Percentiles rank a stretch among this genome's conserved stretches.
phyloP scores from a whole-genome alignment of 345 rosid species.

The Camelina sativa region DNA sequence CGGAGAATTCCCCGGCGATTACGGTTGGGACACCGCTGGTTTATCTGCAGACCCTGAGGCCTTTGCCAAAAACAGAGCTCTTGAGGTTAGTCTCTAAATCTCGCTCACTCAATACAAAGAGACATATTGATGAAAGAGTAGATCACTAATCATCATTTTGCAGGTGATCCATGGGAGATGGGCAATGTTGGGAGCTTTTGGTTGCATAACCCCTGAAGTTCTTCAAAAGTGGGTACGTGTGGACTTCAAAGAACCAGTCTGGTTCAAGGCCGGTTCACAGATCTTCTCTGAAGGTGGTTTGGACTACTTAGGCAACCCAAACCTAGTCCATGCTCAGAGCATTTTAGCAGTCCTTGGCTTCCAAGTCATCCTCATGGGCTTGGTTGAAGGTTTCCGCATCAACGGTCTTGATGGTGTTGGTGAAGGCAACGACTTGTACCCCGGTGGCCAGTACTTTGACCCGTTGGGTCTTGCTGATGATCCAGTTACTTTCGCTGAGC shows the following conservation, averaged over 20 bases:
- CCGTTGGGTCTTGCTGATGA: slow-evolving; percentile 92
- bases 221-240: slow-evolving; percentile 82
- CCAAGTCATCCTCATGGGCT: slow-evolving; percentile 91
- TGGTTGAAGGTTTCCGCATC: slow-evolving; percentile 93
- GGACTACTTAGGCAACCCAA: slow-evolving; percentile 98
- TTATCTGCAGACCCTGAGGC: slow-evolving; percentile 96
- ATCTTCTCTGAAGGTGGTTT: slow-evolving; percentile 97
- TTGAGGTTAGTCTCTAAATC: slow-evolving; percentile 59
- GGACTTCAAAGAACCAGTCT: slow-evolving; percentile 94
- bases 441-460: slow-evolving; percentile 89
- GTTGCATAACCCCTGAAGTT: slow-evolving; percentile 94
- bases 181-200: slow-evolving; percentile 97
- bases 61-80: slow-evolving; percentile 95
- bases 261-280: slow-evolving; percentile 99
- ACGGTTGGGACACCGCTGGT: slow-evolving; percentile 99
- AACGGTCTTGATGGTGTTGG: slow-evolving; percentile 93
- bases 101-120: slow-evolving; percentile 10
- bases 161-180: slow-evolving; percentile 95
- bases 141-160: slow-evolving; percentile 8
- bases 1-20: slow-evolving; percentile 96
- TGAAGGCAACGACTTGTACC: slow-evolving; percentile 93
- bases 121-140: slow-evolving; percentile 1
- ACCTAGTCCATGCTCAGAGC: slow-evolving; percentile 97
- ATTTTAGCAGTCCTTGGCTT: slow-evolving; percentile 87
- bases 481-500: slow-evolving; percentile 83